Evolutionary conservation across 208 protist species (phyloP), one percentile per base, ranked within the genome.

Genomic region (Leishmania lainsoni): DNA sequence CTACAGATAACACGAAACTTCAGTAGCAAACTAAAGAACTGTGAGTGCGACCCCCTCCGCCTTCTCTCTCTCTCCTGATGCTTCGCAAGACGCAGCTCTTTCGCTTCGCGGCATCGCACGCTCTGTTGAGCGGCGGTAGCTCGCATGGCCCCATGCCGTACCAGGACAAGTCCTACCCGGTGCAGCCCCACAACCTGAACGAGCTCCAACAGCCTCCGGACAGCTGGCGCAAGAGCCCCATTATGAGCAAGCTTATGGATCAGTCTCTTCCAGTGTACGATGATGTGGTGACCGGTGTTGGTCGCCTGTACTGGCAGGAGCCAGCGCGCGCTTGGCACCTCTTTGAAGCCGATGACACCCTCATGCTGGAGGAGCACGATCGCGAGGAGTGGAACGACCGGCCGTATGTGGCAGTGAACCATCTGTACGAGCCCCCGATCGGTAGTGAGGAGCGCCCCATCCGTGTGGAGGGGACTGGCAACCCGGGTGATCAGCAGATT

Each of bases 331-430:
- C 87, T 75, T 96, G 93, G 91, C 93, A 97, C 87, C 80, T 94
- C 56, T 95, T 96, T 78, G 92, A 96, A 83, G 92, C 91, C 61
- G 94, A 97, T 85, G 94, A 97, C 83, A 95, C 92, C 69, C 89
- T 97, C 79, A 94, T 96, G 87, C 87, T 97, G 52, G 94, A 97
- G 91, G 94, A 97, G 87, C 94, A 97, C 83, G 94, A 97, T 81
- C 92, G 91, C 75, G 94, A 97, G 81, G 94, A 97, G 91, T 97
- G 92, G 92, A 97, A 97, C 83, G 94, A 97, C 65, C 84, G 88
- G 66, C 94, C 94, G 49, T 97, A 97, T 77, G 81, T 95, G 79
- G 92, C 94, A 16, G 94, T 97, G 29, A 97, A 97, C 83, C 94
- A 97, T 81, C 89, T 97, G 54, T 97, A 97, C 86, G 92, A 97